A percentile compares a stretch with the other conserved stretches of the same genome.
These are phyloP conservation scores for Cytidiella melzeri DNA, from an alignment of 768 basidiomycete genomes.

Conservation along the genomic window DNA sequence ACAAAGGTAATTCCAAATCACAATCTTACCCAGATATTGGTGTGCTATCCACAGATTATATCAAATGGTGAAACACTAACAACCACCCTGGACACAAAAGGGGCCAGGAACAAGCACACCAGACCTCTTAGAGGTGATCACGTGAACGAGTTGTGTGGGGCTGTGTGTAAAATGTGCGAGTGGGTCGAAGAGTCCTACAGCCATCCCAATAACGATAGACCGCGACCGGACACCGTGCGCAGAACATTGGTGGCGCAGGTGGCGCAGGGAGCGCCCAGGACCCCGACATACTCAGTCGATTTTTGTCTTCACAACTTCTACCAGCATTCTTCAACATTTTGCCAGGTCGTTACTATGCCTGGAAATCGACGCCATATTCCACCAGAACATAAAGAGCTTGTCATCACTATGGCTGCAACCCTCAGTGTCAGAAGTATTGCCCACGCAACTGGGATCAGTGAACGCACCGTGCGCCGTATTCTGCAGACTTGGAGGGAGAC, in stretches of 20 bases:
- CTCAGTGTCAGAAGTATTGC: not conserved
- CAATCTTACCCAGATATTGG: too few species aligned
- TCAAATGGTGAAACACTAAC: too few species aligned
- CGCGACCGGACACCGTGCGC: not conserved
- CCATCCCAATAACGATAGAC: not conserved
- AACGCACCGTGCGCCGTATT: slow-evolving; percentile 2
- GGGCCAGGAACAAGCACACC: too few species aligned
- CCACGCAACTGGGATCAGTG: slow-evolving; percentile 2
- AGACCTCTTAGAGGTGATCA: too few species aligned
- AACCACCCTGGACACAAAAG: too few species aligned
- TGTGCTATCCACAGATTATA: too few species aligned
- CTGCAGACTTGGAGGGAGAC: not conserved
- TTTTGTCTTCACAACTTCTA: not conserved
- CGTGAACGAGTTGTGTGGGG: too few species aligned
- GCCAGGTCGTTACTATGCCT: not conserved
- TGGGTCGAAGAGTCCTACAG: too few species aligned
- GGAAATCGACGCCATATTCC: slow-evolving; percentile 5
- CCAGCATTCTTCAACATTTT: not conserved
- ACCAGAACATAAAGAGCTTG: slow-evolving; percentile 2
- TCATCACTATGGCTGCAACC: not conserved
- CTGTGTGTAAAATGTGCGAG: too few species aligned
- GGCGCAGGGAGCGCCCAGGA: not conserved
- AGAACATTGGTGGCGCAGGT: not conserved
- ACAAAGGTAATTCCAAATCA: too few species aligned
- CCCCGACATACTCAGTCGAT: not conserved